Base-by-base conservation (phyloP, 768 basidiomycete genomes). In the Nevesoporus exiguus region DNA sequence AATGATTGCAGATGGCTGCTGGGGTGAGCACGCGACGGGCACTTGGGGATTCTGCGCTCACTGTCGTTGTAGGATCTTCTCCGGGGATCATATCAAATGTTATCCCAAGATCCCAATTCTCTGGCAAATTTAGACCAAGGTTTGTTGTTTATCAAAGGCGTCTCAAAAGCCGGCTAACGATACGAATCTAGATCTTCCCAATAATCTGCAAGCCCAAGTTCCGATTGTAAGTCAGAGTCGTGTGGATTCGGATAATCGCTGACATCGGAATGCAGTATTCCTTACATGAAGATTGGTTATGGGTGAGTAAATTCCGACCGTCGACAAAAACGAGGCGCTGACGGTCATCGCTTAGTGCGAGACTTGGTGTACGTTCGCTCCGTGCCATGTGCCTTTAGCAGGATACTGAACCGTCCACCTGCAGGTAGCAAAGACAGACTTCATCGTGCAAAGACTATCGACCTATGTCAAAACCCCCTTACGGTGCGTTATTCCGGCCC, bases 101-200 rank as follows among this genome's bases (percentile, higher is more conserved):
- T 99, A 9, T 98, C 97, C 4, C 88, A 91, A 14, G 97, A 99
- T 67, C 97, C 95, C 0, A 84, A 89, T 65, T 98, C 95, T 6
- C 76, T 98, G 2, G 89, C 96, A 36, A 98, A 98, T 65, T 77
- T 98, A 22, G 95, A 98, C 66, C 96, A 98, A 83, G 90, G 89
- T 87, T 52, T 15, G 66, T 40, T 30, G 30, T 37, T 11, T 7
- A 17, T 22, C 34, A 22, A 51, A 33, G 7, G 10, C 15, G 3
- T 36, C 34, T 14, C 40, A 48, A 31, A 27, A 19, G 14, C 24
- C 39, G 22, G 52, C 27, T 42, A 5, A 49, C 29, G 27, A 46
- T 15, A 31, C 41, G 15, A 45, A 19, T 47, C 36, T 56, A 92
- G 97, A 99, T 75, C 76, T 99, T 45, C 97, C 97, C 0, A 99